Evolutionary conservation across 1,284 basidiomycete genomes (phyloP).

Genomic region (Cutaneotrichosporon cutaneum): DNA sequence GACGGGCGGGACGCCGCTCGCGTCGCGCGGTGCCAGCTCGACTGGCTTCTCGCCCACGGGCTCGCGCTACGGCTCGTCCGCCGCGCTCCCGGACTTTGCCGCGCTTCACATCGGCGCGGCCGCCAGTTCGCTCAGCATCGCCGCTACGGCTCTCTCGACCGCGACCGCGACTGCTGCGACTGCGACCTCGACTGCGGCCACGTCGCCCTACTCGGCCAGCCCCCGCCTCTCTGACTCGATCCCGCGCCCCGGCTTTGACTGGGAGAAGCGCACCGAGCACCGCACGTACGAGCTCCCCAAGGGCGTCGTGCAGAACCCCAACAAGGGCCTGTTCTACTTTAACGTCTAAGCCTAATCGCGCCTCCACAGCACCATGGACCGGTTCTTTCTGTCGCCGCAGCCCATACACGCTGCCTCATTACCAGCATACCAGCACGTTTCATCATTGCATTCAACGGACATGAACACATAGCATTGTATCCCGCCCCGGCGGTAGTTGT

Average conservation of each 20-base stretch:
- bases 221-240: slow-evolving; percentile 13
- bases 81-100: slow-evolving; percentile 28
- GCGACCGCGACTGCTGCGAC: slow-evolving; percentile 15
- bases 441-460: slow-evolving; percentile 10
- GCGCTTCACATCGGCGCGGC: slow-evolving; percentile 22
- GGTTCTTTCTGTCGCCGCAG: background rate
- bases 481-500: slow-evolving; percentile 4
- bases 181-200: slow-evolving; percentile 12
- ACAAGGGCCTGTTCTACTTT: slow-evolving; percentile 50
- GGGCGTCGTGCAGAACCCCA: slow-evolving; percentile 39
- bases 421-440: background rate
- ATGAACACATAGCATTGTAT: slow-evolving; percentile 9
- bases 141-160: slow-evolving; percentile 4
- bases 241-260: slow-evolving; percentile 39
- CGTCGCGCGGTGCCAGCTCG: slow-evolving; percentile 6
- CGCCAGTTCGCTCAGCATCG: background rate
- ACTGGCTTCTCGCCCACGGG: background rate
- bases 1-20: slow-evolving; percentile 5
- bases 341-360: slow-evolving; percentile 19
- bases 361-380: background rate
- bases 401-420: background rate
- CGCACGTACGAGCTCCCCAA: slow-evolving; percentile 46
- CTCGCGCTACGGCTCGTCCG: slow-evolving; percentile 6
- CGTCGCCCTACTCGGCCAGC: background rate
- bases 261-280: slow-evolving; percentile 30